These are phyloP conservation scores for Gracilaria domingensis DNA, from an alignment of 23 red algal genomes.

Conservation along the genomic window DNA sequence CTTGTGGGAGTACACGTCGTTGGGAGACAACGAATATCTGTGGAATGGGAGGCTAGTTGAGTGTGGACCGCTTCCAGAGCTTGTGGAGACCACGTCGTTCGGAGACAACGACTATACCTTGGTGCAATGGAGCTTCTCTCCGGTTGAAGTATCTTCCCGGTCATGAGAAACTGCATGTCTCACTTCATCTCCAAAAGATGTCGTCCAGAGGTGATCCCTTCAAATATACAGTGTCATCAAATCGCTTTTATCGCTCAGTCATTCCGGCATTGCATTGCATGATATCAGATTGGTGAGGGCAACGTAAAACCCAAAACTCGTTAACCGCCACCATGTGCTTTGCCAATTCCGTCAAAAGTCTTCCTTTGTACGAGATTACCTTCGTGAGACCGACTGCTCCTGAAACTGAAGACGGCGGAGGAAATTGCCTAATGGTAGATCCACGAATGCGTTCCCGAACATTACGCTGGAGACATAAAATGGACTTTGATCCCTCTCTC, in stretches of 20 bases:
- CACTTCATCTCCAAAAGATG: constrained; percentile 10
- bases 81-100: constrained; percentile 11
- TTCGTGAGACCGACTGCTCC: constrained; percentile 29
- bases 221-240: constrained; percentile 39
- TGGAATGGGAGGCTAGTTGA: too few species aligned
- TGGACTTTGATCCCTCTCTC: too few species aligned
- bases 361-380: constrained; percentile 53
- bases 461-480: too few species aligned
- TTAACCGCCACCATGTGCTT: constrained; percentile 24
- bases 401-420: neutral
- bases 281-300: constrained; percentile 37
- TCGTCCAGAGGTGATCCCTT: constrained; percentile 5
- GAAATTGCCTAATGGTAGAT: constrained; percentile 3
- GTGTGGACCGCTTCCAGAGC: too few species aligned
- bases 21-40: too few species aligned
- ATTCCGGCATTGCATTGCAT: constrained; percentile 57
- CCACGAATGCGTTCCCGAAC: neutral
- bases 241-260: constrained; percentile 34
- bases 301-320: constrained; percentile 33
- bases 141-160: neutral
- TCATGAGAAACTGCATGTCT: neutral
- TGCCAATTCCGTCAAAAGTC: constrained; percentile 38
- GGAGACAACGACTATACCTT: neutral
- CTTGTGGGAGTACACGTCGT: too few species aligned
- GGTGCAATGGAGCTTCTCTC: neutral